Conservation (phyloP, 257 asterid genomes). For the Hygrophila difformis region DNA sequence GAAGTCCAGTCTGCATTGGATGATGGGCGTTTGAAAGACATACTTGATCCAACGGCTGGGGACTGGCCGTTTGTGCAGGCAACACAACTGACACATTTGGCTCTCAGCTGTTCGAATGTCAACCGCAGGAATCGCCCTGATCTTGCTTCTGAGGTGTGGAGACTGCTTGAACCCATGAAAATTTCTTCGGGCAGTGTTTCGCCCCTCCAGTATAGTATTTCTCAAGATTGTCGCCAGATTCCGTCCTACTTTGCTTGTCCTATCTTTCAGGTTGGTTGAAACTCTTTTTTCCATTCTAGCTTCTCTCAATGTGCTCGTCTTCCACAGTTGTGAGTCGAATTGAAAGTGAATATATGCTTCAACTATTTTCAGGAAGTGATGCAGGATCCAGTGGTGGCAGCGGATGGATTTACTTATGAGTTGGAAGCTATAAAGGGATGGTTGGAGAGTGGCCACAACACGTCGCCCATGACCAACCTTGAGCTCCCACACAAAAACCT, state of each 20-base stretch:
- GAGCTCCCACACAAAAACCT: conserved; percentile 46
- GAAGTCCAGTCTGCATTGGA: conserved; percentile 66
- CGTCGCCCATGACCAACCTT: conserved; percentile 87
- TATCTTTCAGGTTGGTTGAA: conserved; percentile 70
- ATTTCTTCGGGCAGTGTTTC: conserved; percentile 52
- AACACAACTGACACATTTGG: conserved; percentile 78
- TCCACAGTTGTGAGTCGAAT: no score
- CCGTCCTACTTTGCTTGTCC: conserved; percentile 83
- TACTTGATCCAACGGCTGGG: conserved; percentile 82
- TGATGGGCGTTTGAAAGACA: conserved; percentile 49
- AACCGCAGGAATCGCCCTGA: conserved; percentile 54
- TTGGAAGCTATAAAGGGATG: conserved; percentile 87
- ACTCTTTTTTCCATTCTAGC: no score
- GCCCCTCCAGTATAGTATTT: conserved; percentile 28
- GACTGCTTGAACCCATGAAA: conserved; percentile 75
- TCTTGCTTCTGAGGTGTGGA: conserved; percentile 71
- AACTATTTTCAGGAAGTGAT: conserved; percentile 79
- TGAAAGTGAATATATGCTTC: no score
- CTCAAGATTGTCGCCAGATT: conserved; percentile 33
- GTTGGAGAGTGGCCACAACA: conserved; percentile 76
- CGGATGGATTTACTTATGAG: conserved; percentile 87
- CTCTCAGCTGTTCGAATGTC: conserved; percentile 50
- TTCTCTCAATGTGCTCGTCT: no score
- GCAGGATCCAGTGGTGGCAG: conserved; percentile 92
- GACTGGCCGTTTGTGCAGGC: conserved; percentile 99